Evolutionary conservation across 805 yeast genomes (phyloP).

Genomic region (Komagataella pseudopastoris): DNA sequence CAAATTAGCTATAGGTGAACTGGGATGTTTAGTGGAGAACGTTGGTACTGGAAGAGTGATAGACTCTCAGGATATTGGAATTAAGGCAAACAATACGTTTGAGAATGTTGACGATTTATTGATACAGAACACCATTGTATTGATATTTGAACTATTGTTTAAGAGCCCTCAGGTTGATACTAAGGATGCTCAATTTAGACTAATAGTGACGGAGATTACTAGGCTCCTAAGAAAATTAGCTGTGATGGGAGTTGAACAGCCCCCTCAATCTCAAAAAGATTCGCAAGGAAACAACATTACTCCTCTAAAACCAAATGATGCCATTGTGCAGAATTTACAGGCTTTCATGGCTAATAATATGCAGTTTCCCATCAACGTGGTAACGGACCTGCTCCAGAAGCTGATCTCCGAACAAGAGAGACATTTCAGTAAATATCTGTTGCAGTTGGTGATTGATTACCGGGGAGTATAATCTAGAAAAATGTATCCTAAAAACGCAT

Average conservation of each 20-base stretch:
- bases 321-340: slow-evolving; percentile 15
- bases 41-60: slow-evolving; percentile 60
- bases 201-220: slow-evolving; percentile 59
- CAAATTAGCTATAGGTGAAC: slow-evolving; percentile 55
- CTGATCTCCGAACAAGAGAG: slow-evolving; percentile 43
- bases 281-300: slow-evolving; percentile 24
- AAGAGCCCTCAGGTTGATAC: slow-evolving; percentile 50
- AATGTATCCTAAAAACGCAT: background rate
- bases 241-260: slow-evolving; percentile 13
- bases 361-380: slow-evolving; percentile 45
- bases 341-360: slow-evolving; percentile 35
- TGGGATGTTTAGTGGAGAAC: slow-evolving; percentile 46
- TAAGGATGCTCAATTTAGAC: slow-evolving; percentile 69
- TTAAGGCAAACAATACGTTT: slow-evolving; percentile 23
- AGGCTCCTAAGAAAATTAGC: slow-evolving; percentile 51
- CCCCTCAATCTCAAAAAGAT: slow-evolving; percentile 13
- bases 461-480: background rate
- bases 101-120: slow-evolving; percentile 65
- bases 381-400: slow-evolving; percentile 46
- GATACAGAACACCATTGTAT: slow-evolving; percentile 50
- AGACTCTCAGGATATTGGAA: slow-evolving; percentile 41
- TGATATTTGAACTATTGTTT: slow-evolving; percentile 72
- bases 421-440: slow-evolving; percentile 49
- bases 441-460: background rate
- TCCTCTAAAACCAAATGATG: slow-evolving; percentile 12